A percentile compares a stretch with the other conserved stretches of the same genome.
Conservation (phyloP, 805 yeast genomes). For the Groenewaldozyma tartarivorans region DNA sequence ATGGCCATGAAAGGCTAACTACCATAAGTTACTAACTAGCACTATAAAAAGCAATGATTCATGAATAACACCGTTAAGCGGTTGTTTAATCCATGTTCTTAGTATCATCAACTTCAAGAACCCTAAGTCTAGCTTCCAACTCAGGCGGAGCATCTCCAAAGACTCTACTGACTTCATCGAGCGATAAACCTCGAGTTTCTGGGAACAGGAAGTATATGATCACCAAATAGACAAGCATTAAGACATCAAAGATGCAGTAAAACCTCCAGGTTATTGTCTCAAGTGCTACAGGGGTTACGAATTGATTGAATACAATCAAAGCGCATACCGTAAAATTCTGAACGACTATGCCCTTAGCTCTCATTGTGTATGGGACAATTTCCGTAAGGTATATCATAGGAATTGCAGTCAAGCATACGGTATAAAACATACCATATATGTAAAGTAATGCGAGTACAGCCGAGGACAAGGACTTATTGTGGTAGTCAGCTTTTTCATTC, state of each 20-base stretch:
- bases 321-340: constrained; percentile 19
- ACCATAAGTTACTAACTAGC: no score
- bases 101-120: no score
- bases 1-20: no score
- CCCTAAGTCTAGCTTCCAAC: no score
- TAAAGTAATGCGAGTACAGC: constrained; percentile 6
- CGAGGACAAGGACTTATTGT: neutral
- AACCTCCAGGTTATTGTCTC: constrained; percentile 35
- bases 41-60: no score
- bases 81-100: no score
- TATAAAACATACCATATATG: neutral
- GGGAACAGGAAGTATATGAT: constrained; percentile 30
- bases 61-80: no score
- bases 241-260: constrained; percentile 34
- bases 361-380: constrained; percentile 20
- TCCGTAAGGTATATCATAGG: constrained; percentile 15
- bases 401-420: constrained; percentile 4
- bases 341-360: constrained; percentile 34
- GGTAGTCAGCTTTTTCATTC: constrained; percentile 1
- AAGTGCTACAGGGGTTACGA: constrained; percentile 33
- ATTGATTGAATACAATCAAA: constrained; percentile 25
- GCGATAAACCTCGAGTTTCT: constrained; percentile 36
- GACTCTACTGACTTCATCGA: constrained; percentile 35
- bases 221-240: constrained; percentile 27
- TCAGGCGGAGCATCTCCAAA: constrained; percentile 30